These are phyloP conservation scores for Metarhizium album DNA, from an alignment of 2,329 filamentous ascomycete genomes.

Conservation along the genomic window DNA sequence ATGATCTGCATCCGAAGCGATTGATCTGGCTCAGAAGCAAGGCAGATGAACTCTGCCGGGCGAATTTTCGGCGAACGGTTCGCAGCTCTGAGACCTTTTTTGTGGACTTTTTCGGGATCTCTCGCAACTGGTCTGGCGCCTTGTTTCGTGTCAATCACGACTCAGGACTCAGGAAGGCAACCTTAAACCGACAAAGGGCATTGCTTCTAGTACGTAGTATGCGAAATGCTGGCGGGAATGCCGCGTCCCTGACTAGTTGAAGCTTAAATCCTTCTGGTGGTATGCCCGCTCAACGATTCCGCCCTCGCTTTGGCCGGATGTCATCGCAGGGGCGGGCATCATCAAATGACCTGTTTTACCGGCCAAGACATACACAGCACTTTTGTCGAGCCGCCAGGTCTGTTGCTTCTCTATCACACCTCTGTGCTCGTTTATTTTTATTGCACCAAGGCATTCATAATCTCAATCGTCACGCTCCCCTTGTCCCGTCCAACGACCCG, in stretches of 20 bases:
- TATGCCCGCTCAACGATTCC: not conserved
- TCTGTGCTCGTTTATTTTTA: constrained; percentile 7
- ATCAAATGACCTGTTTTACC: too few relatives aligned
- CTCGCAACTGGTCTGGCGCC: not conserved
- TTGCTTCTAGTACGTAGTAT: constrained; percentile 1
- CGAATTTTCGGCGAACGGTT: not conserved
- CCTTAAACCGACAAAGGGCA: constrained; percentile 2
- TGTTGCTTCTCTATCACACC: too few relatives aligned
- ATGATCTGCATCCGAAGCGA: not conserved
- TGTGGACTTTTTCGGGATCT: not conserved
- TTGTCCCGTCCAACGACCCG: constrained; percentile 46
- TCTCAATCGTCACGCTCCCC: constrained; percentile 55
- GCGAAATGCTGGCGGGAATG: not conserved
- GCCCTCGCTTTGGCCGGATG: not conserved
- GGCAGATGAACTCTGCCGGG: not conserved
- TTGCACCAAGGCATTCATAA: constrained; percentile 46
- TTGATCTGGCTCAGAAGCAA: constrained; percentile 3
- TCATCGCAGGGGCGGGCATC: not conserved
- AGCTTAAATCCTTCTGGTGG: not conserved
- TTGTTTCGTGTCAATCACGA: not conserved
- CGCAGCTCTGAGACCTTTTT: constrained; percentile 2
- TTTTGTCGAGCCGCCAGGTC: too few relatives aligned
- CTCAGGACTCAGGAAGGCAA: too few relatives aligned
- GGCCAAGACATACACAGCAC: too few relatives aligned
- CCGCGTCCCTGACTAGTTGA: constrained; percentile 3